Base-by-base conservation (phyloP, 176 grass and related monocot species). In the Aegilops sharonensis region DNA sequence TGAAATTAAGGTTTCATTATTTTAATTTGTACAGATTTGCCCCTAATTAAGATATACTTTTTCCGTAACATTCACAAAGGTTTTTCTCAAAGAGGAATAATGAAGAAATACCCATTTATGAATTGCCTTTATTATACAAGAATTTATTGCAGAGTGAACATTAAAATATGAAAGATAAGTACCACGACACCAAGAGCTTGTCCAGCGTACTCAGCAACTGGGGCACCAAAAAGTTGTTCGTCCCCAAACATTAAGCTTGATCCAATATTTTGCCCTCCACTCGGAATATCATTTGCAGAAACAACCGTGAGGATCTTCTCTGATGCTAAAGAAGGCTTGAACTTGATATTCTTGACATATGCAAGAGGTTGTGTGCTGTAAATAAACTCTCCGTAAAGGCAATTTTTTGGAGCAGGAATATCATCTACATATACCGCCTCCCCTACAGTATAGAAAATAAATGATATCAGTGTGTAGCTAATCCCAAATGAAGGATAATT, bases 401-500 rank as follows among this genome's bases (percentile, higher is more conserved):
- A 94, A 61, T 97, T 77, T 21, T 89, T 92, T 61, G 95, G 95
- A 65, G 84, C 21, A 66, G 88, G 84, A 85, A 92, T 88, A 77
- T 95, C 95, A 83, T 98, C 95, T 21, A 98, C 95, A 87, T 98
- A 98, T 29, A 98, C 43, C 0, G 90, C 92, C 85, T 97, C 95
- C 39, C 92, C 95, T 97, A 69, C 45, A 85, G 14, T 11, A 72
- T 2, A 45, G 24, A 62, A 83, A 5, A 5, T 0, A 77, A 48
- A 64, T 24, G 62, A 68, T 39, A 56, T 24, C 69, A 56, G 52
- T 79, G 62, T 37, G 63, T 11, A 71, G 56, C 3, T 54, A 29
- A 12, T 27, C 63, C 60, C 40, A 31, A 34, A 68, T 37, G 18
- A 68, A 37, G 3, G 11, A 61, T 4, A 72, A 15, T 60, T 24